A percentile compares a stretch with the other conserved stretches of the same genome.
Conservation (phyloP, 169 alveolate species). For the Amoebophrya sp. region DNA sequence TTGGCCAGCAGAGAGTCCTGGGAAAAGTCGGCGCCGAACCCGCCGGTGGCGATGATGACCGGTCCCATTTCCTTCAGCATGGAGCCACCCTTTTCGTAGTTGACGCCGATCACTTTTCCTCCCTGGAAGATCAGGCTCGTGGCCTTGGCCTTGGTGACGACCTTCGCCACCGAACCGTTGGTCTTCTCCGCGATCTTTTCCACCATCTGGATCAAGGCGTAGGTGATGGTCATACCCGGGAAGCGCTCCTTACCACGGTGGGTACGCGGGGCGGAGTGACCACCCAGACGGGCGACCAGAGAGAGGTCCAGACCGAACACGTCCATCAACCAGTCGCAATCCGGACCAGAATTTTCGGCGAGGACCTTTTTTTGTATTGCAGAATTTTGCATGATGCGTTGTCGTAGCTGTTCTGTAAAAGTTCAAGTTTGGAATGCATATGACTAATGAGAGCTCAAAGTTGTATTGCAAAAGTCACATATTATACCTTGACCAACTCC, state of each 20-base stretch:
- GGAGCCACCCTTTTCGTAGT: conserved; percentile 46
- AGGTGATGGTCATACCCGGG: conserved; percentile 45
- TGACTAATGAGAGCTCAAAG: no score
- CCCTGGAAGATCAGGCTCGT: conserved; percentile 15
- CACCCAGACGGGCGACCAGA: conserved; percentile 57
- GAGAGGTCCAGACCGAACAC: conserved; percentile 53
- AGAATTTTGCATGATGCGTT: no score
- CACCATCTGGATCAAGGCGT: conserved; percentile 40
- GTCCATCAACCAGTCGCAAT: conserved; percentile 51
- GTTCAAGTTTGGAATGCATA: no score
- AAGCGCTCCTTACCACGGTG: conserved; percentile 52
- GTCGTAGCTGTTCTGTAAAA: no score
- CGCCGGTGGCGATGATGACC: conserved; percentile 57
- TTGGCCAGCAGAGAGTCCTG: conserved; percentile 50
- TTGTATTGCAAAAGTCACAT: no score
- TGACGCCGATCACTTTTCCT: background rate
- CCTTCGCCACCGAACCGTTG: conserved; percentile 44
- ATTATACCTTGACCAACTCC: conserved; percentile 50
- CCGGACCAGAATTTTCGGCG: conserved; percentile 17
- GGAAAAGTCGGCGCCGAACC: conserved; percentile 56
- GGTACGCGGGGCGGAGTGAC: conserved; percentile 59
- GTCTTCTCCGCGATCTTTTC: conserved; percentile 29
- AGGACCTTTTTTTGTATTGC: no score
- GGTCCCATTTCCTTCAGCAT: conserved; percentile 50
- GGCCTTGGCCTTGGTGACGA: conserved; percentile 49